Evolutionary conservation across 1,284 basidiomycete genomes (phyloP), one percentile per base, ranked within the genome.

Genomic region (Fomitopsis pinicola): DNA sequence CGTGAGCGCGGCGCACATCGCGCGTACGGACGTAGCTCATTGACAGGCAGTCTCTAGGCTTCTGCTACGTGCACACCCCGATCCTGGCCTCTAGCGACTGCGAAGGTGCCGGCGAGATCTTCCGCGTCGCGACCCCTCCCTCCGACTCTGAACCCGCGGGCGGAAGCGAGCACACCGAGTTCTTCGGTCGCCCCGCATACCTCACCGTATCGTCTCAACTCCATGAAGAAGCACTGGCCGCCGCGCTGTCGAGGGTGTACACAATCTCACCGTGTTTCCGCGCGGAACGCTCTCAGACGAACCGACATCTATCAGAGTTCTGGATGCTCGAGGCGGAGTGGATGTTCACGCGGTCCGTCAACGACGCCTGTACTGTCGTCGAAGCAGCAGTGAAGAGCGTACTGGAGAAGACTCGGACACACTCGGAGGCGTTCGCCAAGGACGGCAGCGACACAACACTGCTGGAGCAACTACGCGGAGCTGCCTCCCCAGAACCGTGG

Each of bases 251-350:
- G 0, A 85, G 95, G 33, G 91, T 94, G 0, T 99, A 95, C 78
- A 95, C 95, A 0, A 82, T 98, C 26, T 89, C 91, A 0, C 96
- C 97, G 0, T 89, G 89, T 62, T 99, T 99, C 76, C 89, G 97
- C 22, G 97, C 97, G 19, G 97, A 99, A 70, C 86, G 87, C 7
- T 92, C 88, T 4, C 83, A 90, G 67, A 98, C 97, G 1, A 87
- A 86, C 55, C 83, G 97, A n/a, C 97, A 99, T 74, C 83, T 99
- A 7, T 87, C 94, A 55, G 97, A 99, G 73, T 99, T 99, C 75
- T 97, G 94, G 92, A 99, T 99, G 97, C 83, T 97, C 60, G 97
- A 99, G 76, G 95, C 92, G 0, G 97, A 97, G 72, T 87, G 92
- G 79, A 86, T 86, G 0, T 92, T 92, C 71, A 76, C 73, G 35